These are phyloP conservation scores for Moniliella sp. DNA, from an alignment of 1,284 basidiomycete genomes.

Conservation along the genomic window DNA sequence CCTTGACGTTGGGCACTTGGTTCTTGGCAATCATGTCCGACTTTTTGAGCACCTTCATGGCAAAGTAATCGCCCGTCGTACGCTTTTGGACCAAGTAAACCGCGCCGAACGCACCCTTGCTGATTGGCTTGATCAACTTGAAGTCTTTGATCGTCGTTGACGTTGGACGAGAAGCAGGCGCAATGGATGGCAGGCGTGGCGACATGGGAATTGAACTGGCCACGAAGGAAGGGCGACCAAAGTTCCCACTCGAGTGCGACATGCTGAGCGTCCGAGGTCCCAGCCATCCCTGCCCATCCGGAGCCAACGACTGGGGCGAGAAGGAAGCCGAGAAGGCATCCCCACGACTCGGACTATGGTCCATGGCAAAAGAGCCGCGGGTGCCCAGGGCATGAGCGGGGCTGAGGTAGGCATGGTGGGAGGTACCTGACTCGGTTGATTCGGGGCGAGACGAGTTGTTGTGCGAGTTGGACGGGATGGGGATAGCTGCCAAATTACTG, in stretches of 20 bases:
- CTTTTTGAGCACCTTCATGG: conserved; percentile 97
- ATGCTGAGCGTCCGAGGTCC: too few species aligned
- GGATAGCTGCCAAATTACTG: not conserved
- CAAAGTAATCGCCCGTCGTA: conserved; percentile 89
- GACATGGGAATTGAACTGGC: conserved; percentile 42
- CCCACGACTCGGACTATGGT: too few species aligned
- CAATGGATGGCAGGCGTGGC: conserved; percentile 60
- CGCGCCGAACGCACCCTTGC: conserved; percentile 85
- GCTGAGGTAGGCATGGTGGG: too few species aligned
- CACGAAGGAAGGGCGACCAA: too few species aligned
- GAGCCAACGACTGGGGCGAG: too few species aligned
- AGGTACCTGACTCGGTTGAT: too few species aligned
- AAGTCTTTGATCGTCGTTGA: conserved; percentile 94
- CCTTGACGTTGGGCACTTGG: conserved; percentile 98
- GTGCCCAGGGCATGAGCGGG: too few species aligned
- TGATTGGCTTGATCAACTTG: conserved; percentile 96
- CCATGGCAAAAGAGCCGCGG: too few species aligned
- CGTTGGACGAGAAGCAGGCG: conserved; percentile 53
- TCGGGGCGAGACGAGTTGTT: too few species aligned
- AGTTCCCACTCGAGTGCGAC: conserved; percentile 12
- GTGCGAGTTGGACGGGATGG: not conserved
- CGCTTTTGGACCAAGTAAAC: conserved; percentile 97
- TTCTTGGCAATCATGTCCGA: conserved; percentile 99
- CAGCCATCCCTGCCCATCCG: too few species aligned
- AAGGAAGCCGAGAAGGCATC: too few species aligned